Percentiles rank a stretch among this genome's conserved stretches.
phyloP scores from a whole-genome alignment of 2,329 filamentous ascomycete species.

The Trichothecium sympodiale region DNA sequence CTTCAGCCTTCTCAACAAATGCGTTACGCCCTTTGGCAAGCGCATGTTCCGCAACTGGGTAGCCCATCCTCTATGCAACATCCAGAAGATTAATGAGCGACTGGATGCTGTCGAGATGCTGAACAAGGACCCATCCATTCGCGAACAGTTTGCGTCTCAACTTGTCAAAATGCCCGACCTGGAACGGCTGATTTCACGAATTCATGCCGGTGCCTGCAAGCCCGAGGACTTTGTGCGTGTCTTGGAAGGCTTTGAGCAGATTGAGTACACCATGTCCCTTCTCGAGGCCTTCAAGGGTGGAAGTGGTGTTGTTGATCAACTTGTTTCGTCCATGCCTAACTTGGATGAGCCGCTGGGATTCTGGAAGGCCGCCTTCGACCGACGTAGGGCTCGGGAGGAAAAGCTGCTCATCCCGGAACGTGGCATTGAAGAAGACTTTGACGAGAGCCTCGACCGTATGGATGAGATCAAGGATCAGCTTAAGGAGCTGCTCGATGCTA shows the following conservation, averaged over 20 bases:
- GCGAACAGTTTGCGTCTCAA: slow-evolving; percentile 80
- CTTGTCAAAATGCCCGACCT: slow-evolving; percentile 88
- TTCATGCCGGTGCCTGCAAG: slow-evolving; percentile 85
- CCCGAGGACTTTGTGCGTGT: slow-evolving; percentile 89
- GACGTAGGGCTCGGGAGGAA: slow-evolving; percentile 63
- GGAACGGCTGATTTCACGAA: slow-evolving; percentile 84
- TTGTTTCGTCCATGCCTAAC: slow-evolving; percentile 79
- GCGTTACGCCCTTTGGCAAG: slow-evolving; percentile 94
- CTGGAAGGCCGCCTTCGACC: slow-evolving; percentile 90
- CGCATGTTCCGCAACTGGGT: slow-evolving; percentile 94
- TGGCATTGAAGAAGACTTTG: slow-evolving; percentile 87
- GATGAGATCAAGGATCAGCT: slow-evolving; percentile 65
- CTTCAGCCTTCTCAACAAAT: slow-evolving; percentile 84
- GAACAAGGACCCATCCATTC: slow-evolving; percentile 69
- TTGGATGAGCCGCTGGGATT: slow-evolving; percentile 62
- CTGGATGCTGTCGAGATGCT: slow-evolving; percentile 90
- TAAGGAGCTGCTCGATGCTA: slow-evolving; percentile 56
- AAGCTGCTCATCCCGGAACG: slow-evolving; percentile 76
- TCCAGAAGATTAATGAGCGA: slow-evolving; percentile 79
- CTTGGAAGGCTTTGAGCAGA: slow-evolving; percentile 93
- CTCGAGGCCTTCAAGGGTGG: slow-evolving; percentile 64
- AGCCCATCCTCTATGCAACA: slow-evolving; percentile 85
- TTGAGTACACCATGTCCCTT: slow-evolving; percentile 84
- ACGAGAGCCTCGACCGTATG: slow-evolving; percentile 68
- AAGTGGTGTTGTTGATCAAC: slow-evolving; percentile 71